These are phyloP conservation scores for Eucalyptus globulus DNA, from an alignment of 345 rosid genomes.

Conservation along the genomic window DNA sequence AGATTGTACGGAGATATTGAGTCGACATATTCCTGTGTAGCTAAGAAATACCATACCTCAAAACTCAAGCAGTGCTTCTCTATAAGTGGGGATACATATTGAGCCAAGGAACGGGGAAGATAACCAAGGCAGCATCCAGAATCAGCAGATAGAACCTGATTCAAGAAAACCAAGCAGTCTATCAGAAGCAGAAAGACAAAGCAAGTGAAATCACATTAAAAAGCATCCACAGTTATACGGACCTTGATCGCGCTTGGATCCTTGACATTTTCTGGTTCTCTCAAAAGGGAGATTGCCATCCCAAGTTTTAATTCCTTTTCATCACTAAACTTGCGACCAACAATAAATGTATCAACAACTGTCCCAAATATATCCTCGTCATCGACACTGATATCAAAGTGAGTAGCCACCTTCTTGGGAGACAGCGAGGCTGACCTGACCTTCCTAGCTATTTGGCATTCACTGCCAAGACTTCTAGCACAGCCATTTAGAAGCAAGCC, in stretches of 20 bases:
- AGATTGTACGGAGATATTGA: background rate
- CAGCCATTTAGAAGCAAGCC: background rate
- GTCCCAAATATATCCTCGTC: constrained; percentile 13
- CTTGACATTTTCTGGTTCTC: constrained; percentile 65
- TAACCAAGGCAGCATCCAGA: constrained; percentile 50
- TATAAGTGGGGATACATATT: constrained; percentile 57
- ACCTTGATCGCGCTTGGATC: constrained; percentile 83
- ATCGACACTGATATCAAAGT: background rate
- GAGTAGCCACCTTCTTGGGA: background rate
- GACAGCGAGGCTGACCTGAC: constrained; percentile 2
- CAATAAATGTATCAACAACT: constrained; percentile 57
- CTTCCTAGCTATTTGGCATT: background rate
- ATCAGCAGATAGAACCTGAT: constrained; percentile 57
- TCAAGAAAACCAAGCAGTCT: background rate
- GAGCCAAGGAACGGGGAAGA: constrained; percentile 69
- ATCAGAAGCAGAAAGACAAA: background rate
- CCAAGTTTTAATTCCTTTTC: constrained; percentile 39
- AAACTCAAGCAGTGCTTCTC: constrained; percentile 39
- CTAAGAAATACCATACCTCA: constrained; percentile 36
- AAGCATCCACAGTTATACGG: background rate
- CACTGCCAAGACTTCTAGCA: background rate
- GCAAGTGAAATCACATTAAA: background rate
- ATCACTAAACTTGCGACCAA: constrained; percentile 76
- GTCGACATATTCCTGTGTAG: background rate
- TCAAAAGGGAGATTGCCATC: constrained; percentile 32